A percentile compares a stretch with the other conserved stretches of the same genome.
Evolutionary conservation across 345 rosid genomes (phyloP).

Genomic region (Gynandropsis gynandra): DNA sequence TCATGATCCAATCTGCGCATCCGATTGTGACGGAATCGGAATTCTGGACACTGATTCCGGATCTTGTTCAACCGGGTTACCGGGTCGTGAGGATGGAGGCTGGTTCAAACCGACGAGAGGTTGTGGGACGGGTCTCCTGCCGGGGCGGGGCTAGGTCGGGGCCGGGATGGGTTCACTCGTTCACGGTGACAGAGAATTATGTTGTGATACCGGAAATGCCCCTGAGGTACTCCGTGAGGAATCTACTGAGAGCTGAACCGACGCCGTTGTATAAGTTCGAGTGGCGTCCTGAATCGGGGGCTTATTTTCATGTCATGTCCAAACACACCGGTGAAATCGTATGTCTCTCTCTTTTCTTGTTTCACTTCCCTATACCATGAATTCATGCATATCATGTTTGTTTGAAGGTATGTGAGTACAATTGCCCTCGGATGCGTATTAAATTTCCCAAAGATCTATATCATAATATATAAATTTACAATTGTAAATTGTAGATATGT

Average conservation of each 20-base stretch:
- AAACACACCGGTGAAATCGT: conserved; percentile 81
- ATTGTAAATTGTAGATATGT: too few species aligned
- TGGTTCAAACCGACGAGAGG: conserved; percentile 71
- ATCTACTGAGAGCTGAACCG: conserved; percentile 79
- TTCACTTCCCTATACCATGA: not conserved
- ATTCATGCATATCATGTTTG: too few species aligned
- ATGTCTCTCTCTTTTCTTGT: conserved; percentile 20
- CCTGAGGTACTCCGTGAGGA: conserved; percentile 67
- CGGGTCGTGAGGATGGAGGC: conserved; percentile 73
- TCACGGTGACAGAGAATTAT: conserved; percentile 82
- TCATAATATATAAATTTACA: too few species aligned
- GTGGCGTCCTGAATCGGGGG: conserved; percentile 83
- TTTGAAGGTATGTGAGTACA: too few species aligned
- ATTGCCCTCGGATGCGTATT: too few species aligned
- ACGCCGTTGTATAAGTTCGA: conserved; percentile 87
- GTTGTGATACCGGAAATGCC: conserved; percentile 91
- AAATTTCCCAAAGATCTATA: too few species aligned
- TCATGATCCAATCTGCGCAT: conserved; percentile 77
- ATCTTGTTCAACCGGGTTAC: conserved; percentile 70
- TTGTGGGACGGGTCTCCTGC: conserved; percentile 72
- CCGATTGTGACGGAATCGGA: conserved; percentile 75
- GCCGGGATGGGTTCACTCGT: conserved; percentile 96
- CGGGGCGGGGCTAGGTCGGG: conserved; percentile 58
- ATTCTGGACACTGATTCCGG: conserved; percentile 76
- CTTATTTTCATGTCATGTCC: conserved; percentile 71